Conservation (phyloP, 306 rosid genomes). For the Fragaria iinumae region DNA sequence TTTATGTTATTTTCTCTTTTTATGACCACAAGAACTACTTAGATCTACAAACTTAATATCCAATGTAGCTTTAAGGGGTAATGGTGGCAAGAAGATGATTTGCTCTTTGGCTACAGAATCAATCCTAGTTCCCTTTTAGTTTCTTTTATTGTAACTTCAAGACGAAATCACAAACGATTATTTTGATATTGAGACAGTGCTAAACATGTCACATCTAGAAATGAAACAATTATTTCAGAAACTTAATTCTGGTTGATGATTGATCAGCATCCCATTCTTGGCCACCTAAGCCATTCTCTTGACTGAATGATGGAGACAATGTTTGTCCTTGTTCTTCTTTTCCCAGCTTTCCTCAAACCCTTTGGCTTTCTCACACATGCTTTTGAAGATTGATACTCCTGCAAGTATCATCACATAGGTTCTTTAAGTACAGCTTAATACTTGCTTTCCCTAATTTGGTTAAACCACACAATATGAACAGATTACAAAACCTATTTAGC, state of each 20-base stretch:
- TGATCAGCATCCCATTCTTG: constrained; percentile 26
- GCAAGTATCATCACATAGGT: constrained; percentile 7
- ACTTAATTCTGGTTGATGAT: background rate
- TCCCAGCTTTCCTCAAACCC: constrained; percentile 6
- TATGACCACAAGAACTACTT: background rate
- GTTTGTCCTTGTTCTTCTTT: constrained; percentile 1
- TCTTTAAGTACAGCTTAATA: background rate
- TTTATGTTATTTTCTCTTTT: background rate
- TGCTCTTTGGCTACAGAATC: background rate
- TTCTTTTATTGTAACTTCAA: background rate
- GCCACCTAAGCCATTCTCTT: constrained; percentile 32
- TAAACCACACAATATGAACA: background rate
- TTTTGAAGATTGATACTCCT: constrained; percentile 24
- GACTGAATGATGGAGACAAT: background rate
- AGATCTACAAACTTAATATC: too few relatives aligned
- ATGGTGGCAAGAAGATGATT: background rate
- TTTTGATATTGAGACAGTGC: background rate
- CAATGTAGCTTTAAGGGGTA: too few relatives aligned
- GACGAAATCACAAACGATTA: background rate
- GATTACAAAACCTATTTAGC: background rate
- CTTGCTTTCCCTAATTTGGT: background rate
- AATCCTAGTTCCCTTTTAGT: background rate
- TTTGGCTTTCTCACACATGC: constrained; percentile 21
- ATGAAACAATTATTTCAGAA: background rate
- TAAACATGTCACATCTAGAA: background rate